A percentile compares a stretch with the other conserved stretches of the same genome.
phyloP scores from a whole-genome alignment of 169 alveolate genomes.

The Eimeria necatrix region DNA sequence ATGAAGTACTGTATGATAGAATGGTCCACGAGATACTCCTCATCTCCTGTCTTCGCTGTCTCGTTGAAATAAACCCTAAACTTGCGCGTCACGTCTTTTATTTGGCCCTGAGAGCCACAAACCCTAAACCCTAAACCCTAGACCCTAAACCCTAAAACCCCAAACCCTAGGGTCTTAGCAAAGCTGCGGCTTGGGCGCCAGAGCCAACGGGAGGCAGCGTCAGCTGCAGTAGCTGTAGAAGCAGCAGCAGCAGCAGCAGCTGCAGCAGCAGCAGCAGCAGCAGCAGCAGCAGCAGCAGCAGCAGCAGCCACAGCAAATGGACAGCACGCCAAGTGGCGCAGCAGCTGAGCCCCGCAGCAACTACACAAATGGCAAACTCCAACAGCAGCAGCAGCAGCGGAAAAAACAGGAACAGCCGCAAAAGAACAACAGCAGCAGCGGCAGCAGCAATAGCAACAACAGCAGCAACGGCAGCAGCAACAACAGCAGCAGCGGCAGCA shows the following conservation, averaged over 20 bases:
- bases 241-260: no score
- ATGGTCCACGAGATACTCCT: conserved; percentile 93
- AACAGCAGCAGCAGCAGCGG: not conserved
- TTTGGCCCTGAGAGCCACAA: conserved; percentile 77
- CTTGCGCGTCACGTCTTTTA: conserved; percentile 82
- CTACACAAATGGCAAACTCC: not conserved
- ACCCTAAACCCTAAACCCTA: not conserved
- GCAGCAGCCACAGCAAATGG: no score
- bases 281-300: no score
- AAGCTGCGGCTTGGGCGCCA: not conserved
- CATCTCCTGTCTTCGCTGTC: conserved; percentile 82
- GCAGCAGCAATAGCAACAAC: no score
- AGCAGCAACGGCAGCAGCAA: no score
- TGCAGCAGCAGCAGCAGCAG: no score
- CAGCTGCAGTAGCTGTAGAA: no score
- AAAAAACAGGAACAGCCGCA: not conserved
- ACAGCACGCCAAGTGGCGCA: not conserved
- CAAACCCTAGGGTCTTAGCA: no score
- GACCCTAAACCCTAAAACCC: not conserved
- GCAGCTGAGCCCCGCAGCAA: not conserved
- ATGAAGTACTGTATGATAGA: conserved; percentile 93
- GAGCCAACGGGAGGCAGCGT: no score
- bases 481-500: not conserved
- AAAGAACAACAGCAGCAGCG: no score
- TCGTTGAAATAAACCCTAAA: conserved; percentile 74